Evolutionary conservation across 768 basidiomycete genomes (phyloP).

Genomic region (Lepiota venenata): DNA sequence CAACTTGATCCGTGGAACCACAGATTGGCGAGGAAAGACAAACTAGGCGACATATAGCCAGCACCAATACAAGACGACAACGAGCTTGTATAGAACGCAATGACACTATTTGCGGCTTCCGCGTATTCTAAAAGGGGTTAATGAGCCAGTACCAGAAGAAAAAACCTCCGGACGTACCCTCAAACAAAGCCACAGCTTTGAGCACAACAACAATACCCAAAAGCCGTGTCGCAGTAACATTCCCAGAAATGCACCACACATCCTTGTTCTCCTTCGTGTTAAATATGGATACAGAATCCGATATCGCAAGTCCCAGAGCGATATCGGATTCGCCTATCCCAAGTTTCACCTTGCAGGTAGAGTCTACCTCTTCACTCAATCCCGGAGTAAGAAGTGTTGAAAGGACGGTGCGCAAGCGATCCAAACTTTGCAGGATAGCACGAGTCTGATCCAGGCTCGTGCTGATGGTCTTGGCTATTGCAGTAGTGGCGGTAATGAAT

Average conservation of each 20-base stretch:
- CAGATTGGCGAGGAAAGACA: constrained; percentile 66
- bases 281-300: constrained; percentile 39
- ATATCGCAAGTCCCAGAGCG: constrained; percentile 51
- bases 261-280: constrained; percentile 31
- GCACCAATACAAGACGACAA: constrained; percentile 59
- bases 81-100: constrained; percentile 78
- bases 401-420: constrained; percentile 56
- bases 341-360: constrained; percentile 58
- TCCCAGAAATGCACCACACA: constrained; percentile 71
- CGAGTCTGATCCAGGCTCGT: constrained; percentile 39
- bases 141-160: background rate
- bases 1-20: constrained; percentile 79
- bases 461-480: constrained; percentile 50
- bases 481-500: constrained; percentile 45
- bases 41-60: constrained; percentile 61
- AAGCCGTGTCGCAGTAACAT: constrained; percentile 67
- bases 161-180: constrained; percentile 37
- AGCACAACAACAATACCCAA: constrained; percentile 66
- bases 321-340: constrained; percentile 37
- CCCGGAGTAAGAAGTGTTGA: constrained; percentile 68
- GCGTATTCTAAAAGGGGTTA: constrained; percentile 49
- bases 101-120: constrained; percentile 67
- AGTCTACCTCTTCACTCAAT: constrained; percentile 67
- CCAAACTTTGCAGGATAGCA: constrained; percentile 42
- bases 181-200: constrained; percentile 68